Evolutionary conservation across 192 early-diverging fungal species (phyloP).

Genomic region (Linnemannia hyalina): DNA sequence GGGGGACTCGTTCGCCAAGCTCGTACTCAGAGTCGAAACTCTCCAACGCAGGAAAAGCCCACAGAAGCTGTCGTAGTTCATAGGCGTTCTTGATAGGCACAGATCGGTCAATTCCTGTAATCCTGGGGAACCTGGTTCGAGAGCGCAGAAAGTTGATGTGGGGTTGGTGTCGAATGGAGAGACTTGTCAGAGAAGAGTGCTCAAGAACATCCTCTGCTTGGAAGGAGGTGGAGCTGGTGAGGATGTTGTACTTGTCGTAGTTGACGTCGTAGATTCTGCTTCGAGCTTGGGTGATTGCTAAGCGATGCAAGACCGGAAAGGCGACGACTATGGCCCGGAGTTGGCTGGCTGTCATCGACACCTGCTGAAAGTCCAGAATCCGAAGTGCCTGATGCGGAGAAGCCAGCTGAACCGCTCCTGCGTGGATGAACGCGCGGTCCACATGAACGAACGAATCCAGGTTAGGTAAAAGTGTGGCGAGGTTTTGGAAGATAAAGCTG

Average conservation of each 20-base stretch:
- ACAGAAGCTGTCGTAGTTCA: not conserved
- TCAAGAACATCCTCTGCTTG: not conserved
- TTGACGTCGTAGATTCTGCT: not conserved
- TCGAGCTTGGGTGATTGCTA: not conserved
- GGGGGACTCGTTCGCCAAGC: not conserved
- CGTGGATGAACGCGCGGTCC: not conserved
- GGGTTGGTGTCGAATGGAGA: not conserved
- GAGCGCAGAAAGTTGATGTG: not conserved
- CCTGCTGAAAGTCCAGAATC: not conserved
- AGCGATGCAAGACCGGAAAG: not conserved
- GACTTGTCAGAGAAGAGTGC: not conserved
- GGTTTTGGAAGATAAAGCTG: not conserved
- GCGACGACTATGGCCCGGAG: not conserved
- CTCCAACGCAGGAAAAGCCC: conserved; percentile 1
- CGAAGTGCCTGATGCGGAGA: not conserved
- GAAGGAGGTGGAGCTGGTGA: not conserved
- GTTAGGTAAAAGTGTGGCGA: not conserved
- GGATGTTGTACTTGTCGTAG: not conserved
- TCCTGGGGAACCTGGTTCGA: not conserved
- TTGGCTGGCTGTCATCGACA: not conserved
- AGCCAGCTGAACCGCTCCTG: not conserved
- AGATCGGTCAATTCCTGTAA: not conserved
- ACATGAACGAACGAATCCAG: not conserved
- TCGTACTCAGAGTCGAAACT: not conserved
- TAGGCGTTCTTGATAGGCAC: not conserved